Conservation (phyloP, 768 basidiomycete species). For the Lactarius hatsudake region DNA sequence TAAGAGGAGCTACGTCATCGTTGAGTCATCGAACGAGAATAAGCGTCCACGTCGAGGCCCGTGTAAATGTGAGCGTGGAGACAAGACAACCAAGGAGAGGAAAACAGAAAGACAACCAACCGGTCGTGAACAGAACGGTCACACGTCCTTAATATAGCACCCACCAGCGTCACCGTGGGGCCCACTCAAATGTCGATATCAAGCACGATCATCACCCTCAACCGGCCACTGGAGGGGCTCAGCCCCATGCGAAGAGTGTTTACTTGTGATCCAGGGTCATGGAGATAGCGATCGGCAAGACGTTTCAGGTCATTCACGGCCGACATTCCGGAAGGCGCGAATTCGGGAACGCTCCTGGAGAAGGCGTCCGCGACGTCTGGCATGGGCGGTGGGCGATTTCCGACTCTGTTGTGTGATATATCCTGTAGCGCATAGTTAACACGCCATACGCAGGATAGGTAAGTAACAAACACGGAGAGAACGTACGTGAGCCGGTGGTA, state of each 20-base stretch:
- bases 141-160: too few species aligned
- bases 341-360: neutral
- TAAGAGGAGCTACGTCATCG: too few species aligned
- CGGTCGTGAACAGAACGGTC: too few species aligned
- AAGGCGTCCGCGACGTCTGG: neutral
- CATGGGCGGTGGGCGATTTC: neutral
- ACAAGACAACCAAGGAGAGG: too few species aligned
- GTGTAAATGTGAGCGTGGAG: too few species aligned
- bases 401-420: neutral
- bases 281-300: neutral
- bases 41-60: too few species aligned
- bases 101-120: too few species aligned
- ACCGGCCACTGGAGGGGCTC: too few species aligned
- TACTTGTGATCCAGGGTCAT: neutral
- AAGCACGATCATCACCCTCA: neutral
- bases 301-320: neutral
- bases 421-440: neutral
- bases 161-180: too few species aligned
- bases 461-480: neutral
- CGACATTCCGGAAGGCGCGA: neutral
- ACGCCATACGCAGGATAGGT: neutral
- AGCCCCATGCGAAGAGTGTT: neutral
- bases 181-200: neutral
- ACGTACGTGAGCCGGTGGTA: neutral
- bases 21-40: too few species aligned